phyloP scores from a whole-genome alignment of 768 basidiomycete genomes.

The Mycena galopus region DNA sequence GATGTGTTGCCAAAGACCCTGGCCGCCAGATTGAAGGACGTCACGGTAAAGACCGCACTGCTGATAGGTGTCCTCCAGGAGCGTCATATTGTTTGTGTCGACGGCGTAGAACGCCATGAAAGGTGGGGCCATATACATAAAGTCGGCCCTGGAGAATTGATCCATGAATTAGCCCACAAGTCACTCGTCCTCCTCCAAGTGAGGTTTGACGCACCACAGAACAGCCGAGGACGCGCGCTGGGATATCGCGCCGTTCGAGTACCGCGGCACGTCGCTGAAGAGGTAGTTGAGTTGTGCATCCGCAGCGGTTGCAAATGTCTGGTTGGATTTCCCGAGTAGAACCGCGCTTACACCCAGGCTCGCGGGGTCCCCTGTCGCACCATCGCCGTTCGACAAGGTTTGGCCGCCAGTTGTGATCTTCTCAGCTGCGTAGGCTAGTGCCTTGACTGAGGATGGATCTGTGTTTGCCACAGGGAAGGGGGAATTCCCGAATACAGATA shows the following conservation, averaged over 20 bases:
- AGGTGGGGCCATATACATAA: slow-evolving; percentile 65
- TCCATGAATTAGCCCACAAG: background rate
- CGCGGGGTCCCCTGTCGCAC: slow-evolving; percentile 69
- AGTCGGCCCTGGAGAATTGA: slow-evolving; percentile 56
- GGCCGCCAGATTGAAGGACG: slow-evolving; percentile 47
- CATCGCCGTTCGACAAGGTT: slow-evolving; percentile 52
- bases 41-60: slow-evolving; percentile 56
- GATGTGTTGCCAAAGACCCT: slow-evolving; percentile 55
- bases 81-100: slow-evolving; percentile 47
- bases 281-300: slow-evolving; percentile 58
- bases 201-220: background rate
- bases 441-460: slow-evolving; percentile 21
- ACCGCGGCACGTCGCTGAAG: slow-evolving; percentile 55
- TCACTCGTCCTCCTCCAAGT: background rate
- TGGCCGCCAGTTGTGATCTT: slow-evolving; percentile 38
- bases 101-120: slow-evolving; percentile 63
- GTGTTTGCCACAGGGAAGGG: slow-evolving; percentile 41
- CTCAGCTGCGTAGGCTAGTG: slow-evolving; percentile 32
- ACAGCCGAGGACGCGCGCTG: background rate
- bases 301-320: slow-evolving; percentile 54
- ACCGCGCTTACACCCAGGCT: slow-evolving; percentile 60
- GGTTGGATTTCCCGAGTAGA: slow-evolving; percentile 55
- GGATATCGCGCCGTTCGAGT: background rate
- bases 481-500: slow-evolving; percentile 45
- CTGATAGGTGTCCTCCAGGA: slow-evolving; percentile 51